Base-by-base conservation (phyloP, 2,329 filamentous ascomycete genomes). In the Aaosphaeria pasadenensis region DNA sequence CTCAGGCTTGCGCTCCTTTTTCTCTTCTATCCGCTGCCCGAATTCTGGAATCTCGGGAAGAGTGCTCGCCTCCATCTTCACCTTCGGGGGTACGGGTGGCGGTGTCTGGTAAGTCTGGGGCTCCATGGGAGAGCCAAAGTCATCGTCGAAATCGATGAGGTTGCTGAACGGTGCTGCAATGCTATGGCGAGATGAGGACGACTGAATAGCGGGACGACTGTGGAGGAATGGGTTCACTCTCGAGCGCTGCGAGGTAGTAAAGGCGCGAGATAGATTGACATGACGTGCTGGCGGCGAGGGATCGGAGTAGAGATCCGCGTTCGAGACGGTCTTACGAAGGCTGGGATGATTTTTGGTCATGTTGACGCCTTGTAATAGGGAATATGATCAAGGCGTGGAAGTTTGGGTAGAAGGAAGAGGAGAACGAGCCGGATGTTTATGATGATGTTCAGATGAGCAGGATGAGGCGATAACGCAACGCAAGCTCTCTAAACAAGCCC, bases 261-360 rank as follows among this genome's bases (percentile, higher is more conserved):
- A 62, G 28, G 63, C 56, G 48, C 67, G 67, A 41, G 58, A 55
- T 28, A 70, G 54, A 32, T 52, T 61, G 42, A 59, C 53, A 44
- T 59, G 66, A 13, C 60, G 61, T 32, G 61, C 58, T 30, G 60
- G 59, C 45, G 63, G 65, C 33, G 65, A 62, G 24, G 67, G 65
- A 43, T 69, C 64, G 11, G 64, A 59, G 54, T 68, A 70, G 33
- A 67, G 66, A 53, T 70, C 66, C 43, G 66, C 66, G 36, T 60
- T 69, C 6, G 67, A 70, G 7, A 63, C 59, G 5, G 62, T 58
- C 46, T 69, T 70, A 47, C 67, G 64, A 31, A 71, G 62, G 11
- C 52, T 48, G n/a, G 67, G 67, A 28, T 63, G 59, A 33, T 69
- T 71, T 51, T 60, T 69, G 7, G 69, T 71, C 69, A 71, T 71